Base-by-base conservation (phyloP, 805 yeast species). In the Hanseniaspora guilliermondii region DNA sequence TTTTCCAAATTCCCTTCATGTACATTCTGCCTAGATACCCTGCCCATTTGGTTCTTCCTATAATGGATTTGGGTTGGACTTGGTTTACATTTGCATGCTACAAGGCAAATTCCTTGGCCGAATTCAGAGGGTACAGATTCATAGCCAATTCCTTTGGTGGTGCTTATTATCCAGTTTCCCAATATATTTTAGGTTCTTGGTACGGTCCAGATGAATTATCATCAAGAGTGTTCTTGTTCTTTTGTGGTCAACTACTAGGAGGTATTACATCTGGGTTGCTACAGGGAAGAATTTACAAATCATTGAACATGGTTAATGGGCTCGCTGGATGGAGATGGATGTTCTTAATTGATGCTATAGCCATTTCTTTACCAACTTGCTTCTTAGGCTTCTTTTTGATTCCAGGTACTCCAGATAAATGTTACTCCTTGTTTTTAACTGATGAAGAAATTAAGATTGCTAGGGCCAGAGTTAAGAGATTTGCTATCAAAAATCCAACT, bases 81-180 rank as follows among this genome's bases (percentile, higher is more conserved):
- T 68, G 82, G 53, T 73, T 83, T 56, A 83, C 88, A 1, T 70
- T 82, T 42, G 74, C 76, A 12, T 70, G 77, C 45, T 80, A 73
- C 61, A 72, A 71, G 58, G 79, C 74, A 45, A 71, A 73, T 22
- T 71, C 69, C 11, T 76, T 76, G 16, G 66, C 70, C 2, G 78
- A 77, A 48, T 67, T 85, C 38, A 76, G 79, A 64, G 87, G 77
- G 1, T 66, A 80, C 42, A 68, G 93, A 50, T 84, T 84, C 60
- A 72, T 84, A 40, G 72, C 83, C 56, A 89, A 85, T 39, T 76
- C 78, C 0, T 79, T 80, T 63, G 93, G 86, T 64, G 79, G 85
- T 3, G 79, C 82, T n/a, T 76, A 73, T 60, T 73, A 78, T 68
- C 84, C 87, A 5, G 79, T 78, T 21, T 71, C 79, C 55, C 83